phyloP scores from a whole-genome alignment of 2,329 filamentous ascomycete genomes.

The Talaromyces sp. region DNA sequence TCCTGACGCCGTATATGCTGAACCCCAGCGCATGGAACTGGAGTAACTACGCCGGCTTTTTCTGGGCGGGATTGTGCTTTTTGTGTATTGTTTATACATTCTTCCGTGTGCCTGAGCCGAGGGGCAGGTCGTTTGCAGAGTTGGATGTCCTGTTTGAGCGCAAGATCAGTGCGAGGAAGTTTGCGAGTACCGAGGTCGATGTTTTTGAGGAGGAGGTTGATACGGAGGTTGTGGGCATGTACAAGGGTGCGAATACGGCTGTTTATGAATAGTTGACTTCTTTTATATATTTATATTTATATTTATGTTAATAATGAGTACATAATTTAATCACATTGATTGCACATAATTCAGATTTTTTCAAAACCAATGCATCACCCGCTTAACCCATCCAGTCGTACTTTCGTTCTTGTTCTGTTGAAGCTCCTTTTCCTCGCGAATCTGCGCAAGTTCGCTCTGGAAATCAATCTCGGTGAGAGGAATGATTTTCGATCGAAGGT shows the following conservation, averaged over 20 bases:
- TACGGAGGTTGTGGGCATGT: constrained; percentile 8
- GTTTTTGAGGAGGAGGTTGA: constrained; percentile 45
- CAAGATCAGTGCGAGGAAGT: constrained; percentile 66
- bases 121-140: constrained; percentile 77
- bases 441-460: constrained; percentile 7
- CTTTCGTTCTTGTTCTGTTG: not conserved
- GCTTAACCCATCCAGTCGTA: not conserved
- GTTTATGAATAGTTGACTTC: no score
- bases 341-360: not conserved
- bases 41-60: constrained; percentile 82
- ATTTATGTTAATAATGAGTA: not conserved
- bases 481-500: constrained; percentile 13
- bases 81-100: constrained; percentile 75
- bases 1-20: constrained; percentile 87
- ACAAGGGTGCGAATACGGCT: not conserved
- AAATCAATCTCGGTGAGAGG: constrained; percentile 10
- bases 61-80: constrained; percentile 79
- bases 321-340: not conserved
- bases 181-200: constrained; percentile 54
- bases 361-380: not conserved
- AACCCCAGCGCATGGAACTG: constrained; percentile 85
- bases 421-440: constrained; percentile 1
- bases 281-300: not conserved
- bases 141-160: constrained; percentile 79
- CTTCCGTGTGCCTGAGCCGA: constrained; percentile 75